Evolutionary conservation across 768 basidiomycete species (phyloP).

Genomic region (Polyporus arcularius): DNA sequence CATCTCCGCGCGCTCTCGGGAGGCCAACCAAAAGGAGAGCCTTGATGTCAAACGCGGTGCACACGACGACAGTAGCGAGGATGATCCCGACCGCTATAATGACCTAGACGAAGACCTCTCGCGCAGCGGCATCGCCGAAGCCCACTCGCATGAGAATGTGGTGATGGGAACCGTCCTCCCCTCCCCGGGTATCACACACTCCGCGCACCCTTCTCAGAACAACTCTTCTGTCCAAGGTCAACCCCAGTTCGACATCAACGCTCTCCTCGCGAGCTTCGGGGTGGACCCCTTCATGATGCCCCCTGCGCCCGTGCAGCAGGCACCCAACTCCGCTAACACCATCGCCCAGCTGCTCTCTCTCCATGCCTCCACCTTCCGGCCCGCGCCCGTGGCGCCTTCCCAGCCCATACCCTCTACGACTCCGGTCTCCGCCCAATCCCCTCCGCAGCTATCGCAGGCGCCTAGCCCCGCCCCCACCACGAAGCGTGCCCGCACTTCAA

Average conservation of each 20-base stretch:
- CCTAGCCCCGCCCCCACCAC: constrained; percentile 32
- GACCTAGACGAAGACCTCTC: constrained; percentile 48
- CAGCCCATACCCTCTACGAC: constrained; percentile 1
- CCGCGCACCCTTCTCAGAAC: constrained; percentile 22
- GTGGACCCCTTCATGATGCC: constrained; percentile 45
- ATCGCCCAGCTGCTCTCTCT: constrained; percentile 72
- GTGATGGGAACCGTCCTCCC: constrained; percentile 49
- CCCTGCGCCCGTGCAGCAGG: constrained; percentile 26
- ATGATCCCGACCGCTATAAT: constrained; percentile 34
- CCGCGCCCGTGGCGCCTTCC: background rate
- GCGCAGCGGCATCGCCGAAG: constrained; percentile 41
- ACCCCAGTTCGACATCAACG: constrained; percentile 46
- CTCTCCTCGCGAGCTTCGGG: constrained; percentile 38
- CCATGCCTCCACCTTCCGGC: constrained; percentile 42
- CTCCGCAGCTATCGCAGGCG: constrained; percentile 14
- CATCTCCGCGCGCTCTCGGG: constrained; percentile 25
- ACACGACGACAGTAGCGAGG: constrained; percentile 19
- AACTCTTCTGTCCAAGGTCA: constrained; percentile 25
- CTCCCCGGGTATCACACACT: constrained; percentile 22
- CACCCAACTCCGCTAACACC: constrained; percentile 45
- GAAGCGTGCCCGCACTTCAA: constrained; percentile 54
- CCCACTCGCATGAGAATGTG: constrained; percentile 61
- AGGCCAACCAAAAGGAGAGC: constrained; percentile 36
- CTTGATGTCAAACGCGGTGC: constrained; percentile 12
- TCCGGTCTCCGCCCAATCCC: constrained; percentile 14